Base-by-base conservation (phyloP, 139 green algal species). In the Zygnema circumcarinatum region DNA sequence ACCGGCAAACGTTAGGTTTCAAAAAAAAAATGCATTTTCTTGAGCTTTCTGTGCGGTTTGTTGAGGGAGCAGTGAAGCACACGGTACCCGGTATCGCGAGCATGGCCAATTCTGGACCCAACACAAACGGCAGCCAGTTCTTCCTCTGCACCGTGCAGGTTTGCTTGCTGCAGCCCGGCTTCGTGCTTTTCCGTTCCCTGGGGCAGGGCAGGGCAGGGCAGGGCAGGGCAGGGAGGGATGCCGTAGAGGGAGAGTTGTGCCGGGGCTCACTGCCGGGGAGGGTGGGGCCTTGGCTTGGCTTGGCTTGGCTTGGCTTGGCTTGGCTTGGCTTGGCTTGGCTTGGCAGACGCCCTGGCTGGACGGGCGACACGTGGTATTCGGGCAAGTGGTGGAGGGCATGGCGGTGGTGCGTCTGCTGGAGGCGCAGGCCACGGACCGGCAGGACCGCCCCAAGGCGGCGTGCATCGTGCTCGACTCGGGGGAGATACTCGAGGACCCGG, bases 301-400 rank as follows among this genome's bases (percentile, higher is more conserved):
- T n/a, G n/a, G n/a, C n/a, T n/a, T n/a, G n/a, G n/a, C n/a, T n/a
- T n/a, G n/a, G n/a, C n/a, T n/a, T n/a, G n/a, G n/a, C n/a, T n/a
- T n/a, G 47, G 16, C 25, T 40, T 79, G 80, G 56, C 36, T 80
- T 2, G 80, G 38, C 21, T 38, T 78, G 38, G 16, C 31, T 3
- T 94, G 96, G 47, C 92, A 91, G 73, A 94, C 92, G 21, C 73
- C 89, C 0, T 94, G 91, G 91, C 68, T 94, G 67, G 91, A 94
- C 36, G 88, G 88, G 11, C 72, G 41, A n/a, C 96, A 99, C 86
- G 95, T 98, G 11, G 97, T 99, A 36, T 99, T 99, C 90, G 97
- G 97, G 54, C 95, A 97, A 81, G 95, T 98, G 0, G 54, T 98
- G 20, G 95, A 98, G 84, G 97, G 96, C 78, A 97, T 98, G 96